These are phyloP conservation scores for Cladosporium cucumerinum DNA, from an alignment of 2,329 filamentous ascomycete species.

Conservation along the genomic window DNA sequence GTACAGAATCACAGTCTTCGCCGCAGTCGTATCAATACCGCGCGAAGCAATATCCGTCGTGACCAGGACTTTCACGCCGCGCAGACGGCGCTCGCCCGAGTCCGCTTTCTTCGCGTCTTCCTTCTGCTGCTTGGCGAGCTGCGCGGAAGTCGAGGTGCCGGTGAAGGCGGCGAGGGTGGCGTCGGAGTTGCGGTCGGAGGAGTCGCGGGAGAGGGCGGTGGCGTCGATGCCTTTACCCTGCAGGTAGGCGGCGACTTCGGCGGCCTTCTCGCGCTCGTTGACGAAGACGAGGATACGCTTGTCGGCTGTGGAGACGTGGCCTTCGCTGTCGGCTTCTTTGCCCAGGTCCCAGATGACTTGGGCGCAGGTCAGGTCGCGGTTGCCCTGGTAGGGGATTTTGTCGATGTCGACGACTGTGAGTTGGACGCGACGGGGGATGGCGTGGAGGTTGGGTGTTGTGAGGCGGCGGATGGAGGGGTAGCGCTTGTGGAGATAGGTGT, in stretches of 20 bases:
- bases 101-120: background rate
- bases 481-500: slow-evolving; percentile 74
- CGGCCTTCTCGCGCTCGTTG: slow-evolving; percentile 88
- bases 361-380: slow-evolving; percentile 88
- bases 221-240: slow-evolving; percentile 84
- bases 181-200: slow-evolving; percentile 69
- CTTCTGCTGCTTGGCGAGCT: slow-evolving; percentile 9
- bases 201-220: slow-evolving; percentile 79
- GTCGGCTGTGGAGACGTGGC: slow-evolving; percentile 56
- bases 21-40: slow-evolving; percentile 89
- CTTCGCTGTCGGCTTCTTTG: slow-evolving; percentile 56
- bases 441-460: slow-evolving; percentile 92
- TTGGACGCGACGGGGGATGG: slow-evolving; percentile 90
- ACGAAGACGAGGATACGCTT: slow-evolving; percentile 94
- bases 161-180: slow-evolving; percentile 78
- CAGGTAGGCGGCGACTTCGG: slow-evolving; percentile 76
- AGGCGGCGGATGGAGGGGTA: slow-evolving; percentile 83
- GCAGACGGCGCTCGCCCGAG: slow-evolving; percentile 49
- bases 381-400: slow-evolving; percentile 88
- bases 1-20: slow-evolving; percentile 88
- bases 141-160: slow-evolving; percentile 1
- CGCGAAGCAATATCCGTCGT: slow-evolving; percentile 89
- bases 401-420: slow-evolving; percentile 89
- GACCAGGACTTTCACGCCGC: slow-evolving; percentile 85
- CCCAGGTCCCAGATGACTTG: slow-evolving; percentile 94